Evolutionary conservation across 129 eudicot species (phyloP), one percentile per base, ranked within the genome.

Genomic region (Heracleum sosnowskyi): DNA sequence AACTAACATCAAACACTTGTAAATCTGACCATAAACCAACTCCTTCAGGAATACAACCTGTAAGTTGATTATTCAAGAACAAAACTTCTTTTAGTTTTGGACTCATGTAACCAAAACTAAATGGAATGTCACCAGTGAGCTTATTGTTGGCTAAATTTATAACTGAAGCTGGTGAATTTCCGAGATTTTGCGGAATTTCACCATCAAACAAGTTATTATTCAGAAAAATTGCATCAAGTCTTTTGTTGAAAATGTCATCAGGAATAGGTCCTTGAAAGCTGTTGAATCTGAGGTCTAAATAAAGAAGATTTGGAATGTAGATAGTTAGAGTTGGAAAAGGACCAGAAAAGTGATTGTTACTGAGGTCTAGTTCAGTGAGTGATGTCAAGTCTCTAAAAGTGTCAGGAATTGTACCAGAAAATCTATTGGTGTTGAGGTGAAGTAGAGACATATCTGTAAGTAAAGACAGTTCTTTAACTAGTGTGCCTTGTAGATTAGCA

Each of bases 21-120:
- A 94, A 75, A 75, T 91, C 97, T 8, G 88, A 79, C 96, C 97
- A 94, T 84, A 90, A 77, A 11, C 98, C 97, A 31, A 94, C 84
- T 0, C 98, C 98, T 76, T 94, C 87, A 47, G 98, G 98, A 16
- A 94, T 85, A 77, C 98, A 94, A 0, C 98, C 98, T 1, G 93
- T 89, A 29, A 94, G 76, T 53, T 90, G 93, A 77, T 94, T 94
- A 83, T 94, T 94, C 76, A 94, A 29, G 75, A 94, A 86, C 84
- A 94, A 74, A 42, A 94, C 88, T 68, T 94, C 98, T 84, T 91
- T 94, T n/a, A 91, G 24, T 62, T 79, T 85, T 29, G 92, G 86
- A 77, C 97, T 85, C 80, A 84, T 78, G 77, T 94, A 91, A 37
- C 93, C 88, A 26, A 91, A 83, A 66, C 91, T 94, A 62, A 90